Conservation (phyloP, 2,329 filamentous ascomycete species). For the Trichoderma sp. region DNA sequence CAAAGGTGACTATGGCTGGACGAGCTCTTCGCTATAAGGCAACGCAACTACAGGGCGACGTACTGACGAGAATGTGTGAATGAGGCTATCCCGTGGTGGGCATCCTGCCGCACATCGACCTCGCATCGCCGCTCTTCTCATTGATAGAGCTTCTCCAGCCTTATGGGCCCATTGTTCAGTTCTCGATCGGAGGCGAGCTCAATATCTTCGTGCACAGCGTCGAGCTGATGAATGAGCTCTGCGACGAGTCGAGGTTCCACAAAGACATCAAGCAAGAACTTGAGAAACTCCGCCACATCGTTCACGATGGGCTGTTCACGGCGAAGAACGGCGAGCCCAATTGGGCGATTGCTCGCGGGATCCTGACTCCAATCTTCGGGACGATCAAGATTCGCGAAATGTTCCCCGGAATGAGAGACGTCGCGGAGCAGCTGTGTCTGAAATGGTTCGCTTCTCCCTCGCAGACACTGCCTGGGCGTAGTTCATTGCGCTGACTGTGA, state of each 20-base stretch:
- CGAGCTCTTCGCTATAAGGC: neutral
- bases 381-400: constrained; percentile 25
- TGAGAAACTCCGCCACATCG: constrained; percentile 17
- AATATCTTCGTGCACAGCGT: constrained; percentile 18
- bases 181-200: constrained; percentile 17
- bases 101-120: constrained; percentile 15
- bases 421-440: constrained; percentile 24
- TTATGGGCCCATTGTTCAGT: constrained; percentile 20
- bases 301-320: constrained; percentile 25
- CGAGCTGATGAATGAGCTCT: constrained; percentile 22
- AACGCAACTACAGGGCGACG: neutral
- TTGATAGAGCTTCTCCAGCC: constrained; percentile 18
- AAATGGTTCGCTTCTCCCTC: constrained; percentile 20
- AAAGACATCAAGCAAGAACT: constrained; percentile 19
- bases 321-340: constrained; percentile 25
- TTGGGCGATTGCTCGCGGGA: constrained; percentile 25
- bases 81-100: constrained; percentile 21
- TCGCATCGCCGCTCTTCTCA: constrained; percentile 15
- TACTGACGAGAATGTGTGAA: neutral
- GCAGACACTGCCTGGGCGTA: neutral
- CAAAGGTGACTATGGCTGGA: constrained; percentile 2
- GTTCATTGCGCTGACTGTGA: constrained; percentile 6
- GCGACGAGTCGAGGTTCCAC: constrained; percentile 24
- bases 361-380: constrained; percentile 23
- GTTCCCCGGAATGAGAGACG: constrained; percentile 19